These are phyloP conservation scores for Fomitopsis palustris DNA, from an alignment of 1,284 basidiomycete genomes.

Conservation along the genomic window DNA sequence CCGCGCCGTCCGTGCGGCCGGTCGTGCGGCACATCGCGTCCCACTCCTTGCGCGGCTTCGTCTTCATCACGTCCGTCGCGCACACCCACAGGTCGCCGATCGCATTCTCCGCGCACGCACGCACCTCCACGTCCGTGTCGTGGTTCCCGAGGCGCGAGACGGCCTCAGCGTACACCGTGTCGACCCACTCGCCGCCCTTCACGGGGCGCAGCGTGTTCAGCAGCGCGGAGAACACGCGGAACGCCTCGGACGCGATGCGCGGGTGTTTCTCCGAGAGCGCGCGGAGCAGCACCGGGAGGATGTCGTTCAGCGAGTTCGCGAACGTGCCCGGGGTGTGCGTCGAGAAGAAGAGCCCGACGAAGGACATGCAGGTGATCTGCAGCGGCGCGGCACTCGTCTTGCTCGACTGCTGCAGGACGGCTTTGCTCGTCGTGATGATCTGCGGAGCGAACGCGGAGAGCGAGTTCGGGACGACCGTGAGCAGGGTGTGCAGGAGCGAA, in stretches of 20 bases:
- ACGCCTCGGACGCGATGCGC: constrained; percentile 77
- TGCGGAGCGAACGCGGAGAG: constrained; percentile 68
- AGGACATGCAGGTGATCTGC: constrained; percentile 79
- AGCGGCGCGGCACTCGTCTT: constrained; percentile 70
- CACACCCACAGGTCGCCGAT: constrained; percentile 86
- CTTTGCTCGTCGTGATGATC: constrained; percentile 60
- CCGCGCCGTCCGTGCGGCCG: constrained; percentile 69
- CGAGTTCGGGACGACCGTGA: constrained; percentile 81
- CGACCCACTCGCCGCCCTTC: constrained; percentile 57
- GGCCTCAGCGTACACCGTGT: constrained; percentile 73
- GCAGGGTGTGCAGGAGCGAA: constrained; percentile 70
- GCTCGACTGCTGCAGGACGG: constrained; percentile 59
- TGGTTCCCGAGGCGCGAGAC: constrained; percentile 69
- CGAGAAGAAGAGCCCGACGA: constrained; percentile 82
- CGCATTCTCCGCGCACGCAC: constrained; percentile 77
- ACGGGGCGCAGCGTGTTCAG: constrained; percentile 62
- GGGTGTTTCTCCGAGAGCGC: constrained; percentile 74
- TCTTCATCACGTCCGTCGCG: constrained; percentile 68
- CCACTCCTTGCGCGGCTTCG: constrained; percentile 71
- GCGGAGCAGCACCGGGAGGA: constrained; percentile 74
- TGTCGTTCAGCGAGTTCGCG: constrained; percentile 51
- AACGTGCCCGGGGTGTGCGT: constrained; percentile 75
- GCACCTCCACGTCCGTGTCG: constrained; percentile 91
- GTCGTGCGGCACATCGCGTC: constrained; percentile 77
- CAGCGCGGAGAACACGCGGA: constrained; percentile 74